Evolutionary conservation across 2,329 filamentous ascomycete genomes (phyloP).

Genomic region (Colletotrichum filicis): DNA sequence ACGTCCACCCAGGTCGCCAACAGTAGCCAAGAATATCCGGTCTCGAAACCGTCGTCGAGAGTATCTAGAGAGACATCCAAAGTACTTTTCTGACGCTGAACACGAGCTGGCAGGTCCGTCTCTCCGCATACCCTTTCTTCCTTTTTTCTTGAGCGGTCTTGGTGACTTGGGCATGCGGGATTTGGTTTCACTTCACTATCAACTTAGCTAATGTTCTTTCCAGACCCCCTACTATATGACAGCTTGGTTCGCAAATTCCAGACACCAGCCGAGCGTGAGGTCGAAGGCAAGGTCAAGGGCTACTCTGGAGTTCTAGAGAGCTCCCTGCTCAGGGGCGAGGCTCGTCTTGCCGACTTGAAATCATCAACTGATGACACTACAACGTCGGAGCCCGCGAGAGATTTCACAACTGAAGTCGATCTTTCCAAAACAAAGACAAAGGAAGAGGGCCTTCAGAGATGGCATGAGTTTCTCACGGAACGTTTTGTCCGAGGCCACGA

Average conservation of each 20-base stretch:
- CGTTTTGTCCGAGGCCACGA: constrained; percentile 82
- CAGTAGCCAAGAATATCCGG: constrained; percentile 59
- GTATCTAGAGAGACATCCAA: constrained; percentile 77
- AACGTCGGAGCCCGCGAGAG: background rate
- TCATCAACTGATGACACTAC: background rate
- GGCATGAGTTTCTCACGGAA: constrained; percentile 77
- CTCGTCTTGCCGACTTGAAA: constrained; percentile 70
- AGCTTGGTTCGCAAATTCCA: constrained; percentile 82
- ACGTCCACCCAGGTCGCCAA: constrained; percentile 54
- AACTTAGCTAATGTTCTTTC: background rate
- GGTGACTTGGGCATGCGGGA: background rate
- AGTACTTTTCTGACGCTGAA: constrained; percentile 72
- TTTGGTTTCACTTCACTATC: background rate
- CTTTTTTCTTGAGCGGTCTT: background rate
- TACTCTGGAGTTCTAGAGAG: constrained; percentile 84
- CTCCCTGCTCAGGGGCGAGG: constrained; percentile 80
- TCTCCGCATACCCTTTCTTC: background rate
- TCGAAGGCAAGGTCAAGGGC: constrained; percentile 78
- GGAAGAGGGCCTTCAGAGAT: constrained; percentile 75
- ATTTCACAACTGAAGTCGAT: constrained; percentile 10
- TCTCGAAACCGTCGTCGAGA: constrained; percentile 82
- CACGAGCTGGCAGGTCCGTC: constrained; percentile 65
- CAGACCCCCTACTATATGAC: constrained; percentile 86
- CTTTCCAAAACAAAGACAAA: constrained; percentile 62
- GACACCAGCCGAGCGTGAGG: constrained; percentile 76